These are phyloP conservation scores for Lanmaoa rubissima DNA, from an alignment of 768 basidiomycete genomes.

Conservation along the genomic window DNA sequence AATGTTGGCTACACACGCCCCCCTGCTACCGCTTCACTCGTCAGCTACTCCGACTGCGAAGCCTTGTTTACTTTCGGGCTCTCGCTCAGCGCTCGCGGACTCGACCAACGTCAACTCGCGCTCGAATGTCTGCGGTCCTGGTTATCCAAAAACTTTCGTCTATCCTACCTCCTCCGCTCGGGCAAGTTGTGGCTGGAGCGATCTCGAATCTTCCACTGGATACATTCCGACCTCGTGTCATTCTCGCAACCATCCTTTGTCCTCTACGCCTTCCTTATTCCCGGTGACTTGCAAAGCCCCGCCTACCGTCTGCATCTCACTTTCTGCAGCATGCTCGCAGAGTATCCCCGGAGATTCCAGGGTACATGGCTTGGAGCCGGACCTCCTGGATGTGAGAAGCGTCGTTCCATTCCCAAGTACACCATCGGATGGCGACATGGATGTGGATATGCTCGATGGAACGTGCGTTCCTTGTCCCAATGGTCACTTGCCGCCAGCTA, in stretches of 20 bases:
- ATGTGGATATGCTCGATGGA: slow-evolving; percentile 30
- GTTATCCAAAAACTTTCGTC: slow-evolving; percentile 7
- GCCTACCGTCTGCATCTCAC: slow-evolving; percentile 39
- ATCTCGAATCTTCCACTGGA: not conserved
- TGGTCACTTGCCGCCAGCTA: not conserved
- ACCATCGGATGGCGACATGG: slow-evolving; percentile 21
- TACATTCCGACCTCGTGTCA: not conserved
- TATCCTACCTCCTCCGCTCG: slow-evolving; percentile 22
- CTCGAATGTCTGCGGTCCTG: slow-evolving; percentile 1
- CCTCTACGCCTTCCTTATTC: slow-evolving; percentile 18
- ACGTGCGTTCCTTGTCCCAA: slow-evolving; percentile 11
- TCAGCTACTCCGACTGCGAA: not conserved
- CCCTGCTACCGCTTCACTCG: not conserved
- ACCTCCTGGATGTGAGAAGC: slow-evolving; percentile 30
- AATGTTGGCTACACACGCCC: slow-evolving; percentile 20
- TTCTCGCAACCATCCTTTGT: slow-evolving; percentile 8
- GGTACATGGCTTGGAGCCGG: slow-evolving; percentile 12
- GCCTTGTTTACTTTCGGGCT: not conserved
- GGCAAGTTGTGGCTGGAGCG: slow-evolving; percentile 11
- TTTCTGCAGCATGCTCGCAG: slow-evolving; percentile 35
- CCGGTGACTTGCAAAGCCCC: slow-evolving; percentile 32
- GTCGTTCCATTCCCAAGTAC: slow-evolving; percentile 39
- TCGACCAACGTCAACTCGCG: slow-evolving; percentile 25
- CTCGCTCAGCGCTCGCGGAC: slow-evolving; percentile 24
- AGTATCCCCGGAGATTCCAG: slow-evolving; percentile 3